Base-by-base conservation (phyloP, 2,329 filamentous ascomycete genomes). In the Curvularia verruculosa region DNA sequence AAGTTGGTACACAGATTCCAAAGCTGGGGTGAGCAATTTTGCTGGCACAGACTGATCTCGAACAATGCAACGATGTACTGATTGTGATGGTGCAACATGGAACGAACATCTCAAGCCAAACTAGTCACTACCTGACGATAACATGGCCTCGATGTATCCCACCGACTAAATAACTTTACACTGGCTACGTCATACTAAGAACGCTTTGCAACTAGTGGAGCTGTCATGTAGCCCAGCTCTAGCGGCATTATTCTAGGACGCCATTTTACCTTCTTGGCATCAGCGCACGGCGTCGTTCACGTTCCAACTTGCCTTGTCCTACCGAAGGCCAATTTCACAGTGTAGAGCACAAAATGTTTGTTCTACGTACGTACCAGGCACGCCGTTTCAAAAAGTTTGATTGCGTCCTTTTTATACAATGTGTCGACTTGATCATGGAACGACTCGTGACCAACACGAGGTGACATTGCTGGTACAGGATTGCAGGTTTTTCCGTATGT, bases 1-100 rank as follows among this genome's bases (percentile, higher is more conserved):
- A 59, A 56, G 60, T 61, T 63, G 45, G 52, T 40, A 13, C 34
- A 29, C 34, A 31, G 41, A 57, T 43, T 21, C 29, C 47, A 41
- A 28, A 39, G n/a, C 37, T 5, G 6, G 40, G 12, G n/a, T 21
- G 28, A 10, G 28, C 8, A 28, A 36, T 49, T 26, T 55, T 48
- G 21, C 18, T 12, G 18, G 26, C 36, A 44, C 19, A 12, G 37
- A 2, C 28, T 12, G 31, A 29, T 36, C 50, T 41, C 49, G 46
- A 45, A 47, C 9, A 15, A 18, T n/a, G 13, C 23, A 9, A 34
- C 26, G 15, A 8, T 5, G 18, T 21, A 12, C 23, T 37, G 43
- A 39, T n/a, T 10, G 21, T 24, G n/a, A 23, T 28, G 21, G 7
- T 28, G 7, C 3, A 18, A 49, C 28, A 18, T 37, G 13, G 12